Percentiles rank a stretch among this genome's conserved stretches.
Evolutionary conservation across 768 basidiomycete genomes (phyloP).

Genomic region (Mycena rosella): DNA sequence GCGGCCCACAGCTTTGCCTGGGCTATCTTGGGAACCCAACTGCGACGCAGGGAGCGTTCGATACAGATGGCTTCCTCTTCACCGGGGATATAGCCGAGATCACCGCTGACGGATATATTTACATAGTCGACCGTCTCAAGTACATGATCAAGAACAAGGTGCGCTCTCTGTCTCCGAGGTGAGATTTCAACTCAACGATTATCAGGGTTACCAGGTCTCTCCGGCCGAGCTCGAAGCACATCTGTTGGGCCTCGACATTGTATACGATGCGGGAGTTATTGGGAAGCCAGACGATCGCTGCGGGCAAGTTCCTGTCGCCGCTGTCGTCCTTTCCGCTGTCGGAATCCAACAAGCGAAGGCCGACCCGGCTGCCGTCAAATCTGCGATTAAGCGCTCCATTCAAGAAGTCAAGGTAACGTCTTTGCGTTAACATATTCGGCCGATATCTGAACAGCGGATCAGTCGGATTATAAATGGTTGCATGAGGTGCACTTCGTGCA

Average conservation of each 20-base stretch:
- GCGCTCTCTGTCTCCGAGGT: no score
- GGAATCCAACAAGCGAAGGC: background rate
- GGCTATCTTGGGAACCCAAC: slow-evolving; percentile 16
- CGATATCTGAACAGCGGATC: background rate
- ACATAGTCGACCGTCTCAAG: slow-evolving; percentile 5
- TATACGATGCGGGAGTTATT: no score
- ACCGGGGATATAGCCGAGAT: slow-evolving; percentile 16
- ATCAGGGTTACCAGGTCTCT: background rate
- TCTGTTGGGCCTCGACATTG: no score
- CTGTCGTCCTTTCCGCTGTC: background rate
- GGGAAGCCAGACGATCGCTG: background rate
- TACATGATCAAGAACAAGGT: slow-evolving; percentile 21
- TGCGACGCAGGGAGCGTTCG: slow-evolving; percentile 7
- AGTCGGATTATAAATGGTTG: background rate
- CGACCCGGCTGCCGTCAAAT: background rate
- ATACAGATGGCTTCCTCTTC: slow-evolving; percentile 6
- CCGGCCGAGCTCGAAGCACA: no score
- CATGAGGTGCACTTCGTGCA: background rate
- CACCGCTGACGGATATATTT: background rate
- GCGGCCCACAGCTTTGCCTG: slow-evolving; percentile 10
- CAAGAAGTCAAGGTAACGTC: background rate
- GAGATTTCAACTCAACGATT: no score
- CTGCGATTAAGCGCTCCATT: background rate
- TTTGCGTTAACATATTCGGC: background rate
- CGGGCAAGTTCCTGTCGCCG: background rate